phyloP scores from a whole-genome alignment of 768 basidiomycete genomes.

The Pleurotus tuoliensis region DNA sequence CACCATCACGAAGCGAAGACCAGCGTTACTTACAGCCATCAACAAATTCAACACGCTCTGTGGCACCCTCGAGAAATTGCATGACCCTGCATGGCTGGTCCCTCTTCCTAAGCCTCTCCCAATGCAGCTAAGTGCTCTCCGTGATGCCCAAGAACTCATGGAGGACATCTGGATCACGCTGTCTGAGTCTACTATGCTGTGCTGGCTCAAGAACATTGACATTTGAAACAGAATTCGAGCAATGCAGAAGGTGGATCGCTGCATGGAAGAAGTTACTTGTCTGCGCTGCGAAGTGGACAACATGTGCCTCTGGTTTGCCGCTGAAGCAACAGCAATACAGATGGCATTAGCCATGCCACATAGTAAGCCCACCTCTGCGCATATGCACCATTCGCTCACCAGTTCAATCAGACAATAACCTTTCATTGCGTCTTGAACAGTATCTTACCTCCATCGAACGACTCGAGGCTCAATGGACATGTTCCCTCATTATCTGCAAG shows the following conservation, averaged over 20 bases:
- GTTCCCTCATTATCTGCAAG: neutral
- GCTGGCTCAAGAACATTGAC: slow-evolving; percentile 29
- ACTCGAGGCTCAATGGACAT: neutral
- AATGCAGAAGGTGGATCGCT: slow-evolving; percentile 23
- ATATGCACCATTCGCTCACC: neutral
- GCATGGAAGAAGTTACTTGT: slow-evolving; percentile 23
- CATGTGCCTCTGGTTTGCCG: slow-evolving; percentile 28
- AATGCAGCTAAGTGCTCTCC: slow-evolving; percentile 21
- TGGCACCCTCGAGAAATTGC: slow-evolving; percentile 17
- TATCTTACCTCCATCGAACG: neutral
- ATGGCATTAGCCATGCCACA: slow-evolving; percentile 6
- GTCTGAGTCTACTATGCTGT: slow-evolving; percentile 9
- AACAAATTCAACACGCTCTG: slow-evolving; percentile 24
- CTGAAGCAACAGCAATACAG: slow-evolving; percentile 23
- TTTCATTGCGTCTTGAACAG: neutral
- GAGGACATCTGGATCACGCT: slow-evolving; percentile 33
- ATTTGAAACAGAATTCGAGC: slow-evolving; percentile 16
- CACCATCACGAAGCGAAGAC: slow-evolving; percentile 26
- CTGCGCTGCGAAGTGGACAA: slow-evolving; percentile 27
- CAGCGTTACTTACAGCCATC: slow-evolving; percentile 25
- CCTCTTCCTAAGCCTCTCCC: slow-evolving; percentile 29
- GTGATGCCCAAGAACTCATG: slow-evolving; percentile 23
- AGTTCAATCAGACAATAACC: neutral
- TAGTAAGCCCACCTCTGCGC: neutral
- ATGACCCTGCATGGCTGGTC: slow-evolving; percentile 19